Conservation (phyloP, 768 basidiomycete species). For the Serendipita vermifera region DNA sequence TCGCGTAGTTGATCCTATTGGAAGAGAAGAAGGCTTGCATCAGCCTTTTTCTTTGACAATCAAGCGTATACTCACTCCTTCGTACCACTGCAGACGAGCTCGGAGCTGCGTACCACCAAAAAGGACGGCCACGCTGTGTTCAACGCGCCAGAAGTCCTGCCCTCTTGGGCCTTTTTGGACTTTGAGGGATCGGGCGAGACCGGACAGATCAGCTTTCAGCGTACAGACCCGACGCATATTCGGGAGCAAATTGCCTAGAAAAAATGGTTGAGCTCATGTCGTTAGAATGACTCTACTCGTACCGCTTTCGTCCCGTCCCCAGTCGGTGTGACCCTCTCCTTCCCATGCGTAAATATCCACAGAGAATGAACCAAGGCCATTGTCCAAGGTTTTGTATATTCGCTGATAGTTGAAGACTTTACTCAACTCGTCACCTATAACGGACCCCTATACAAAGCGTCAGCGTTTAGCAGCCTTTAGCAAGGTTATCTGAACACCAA, state of each 20-base stretch:
- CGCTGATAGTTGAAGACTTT: slow-evolving; percentile 6
- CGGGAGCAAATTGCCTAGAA: not conserved
- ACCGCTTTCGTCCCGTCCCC: slow-evolving; percentile 5
- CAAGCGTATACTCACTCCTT: slow-evolving; percentile 4
- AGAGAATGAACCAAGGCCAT: slow-evolving; percentile 1
- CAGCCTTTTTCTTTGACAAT: not conserved
- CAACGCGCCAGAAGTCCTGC: not conserved
- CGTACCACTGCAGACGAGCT: slow-evolving; percentile 8
- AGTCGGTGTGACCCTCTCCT: slow-evolving; percentile 6
- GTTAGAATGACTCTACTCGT: not conserved
- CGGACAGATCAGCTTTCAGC: slow-evolving; percentile 10
- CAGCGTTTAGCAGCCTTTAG: not conserved
- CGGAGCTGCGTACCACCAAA: slow-evolving; percentile 9
- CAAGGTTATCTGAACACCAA: not conserved
- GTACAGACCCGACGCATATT: slow-evolving; percentile 8
- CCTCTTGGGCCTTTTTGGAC: not conserved
- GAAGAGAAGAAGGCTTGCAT: not conserved
- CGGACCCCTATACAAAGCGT: not conserved
- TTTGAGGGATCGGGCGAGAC: slow-evolving; percentile 1
- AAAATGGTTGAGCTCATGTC: not conserved
- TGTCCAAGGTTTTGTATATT: not conserved
- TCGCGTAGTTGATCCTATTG: not conserved
- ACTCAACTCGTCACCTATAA: not conserved
- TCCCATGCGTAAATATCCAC: slow-evolving; percentile 9
- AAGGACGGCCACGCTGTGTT: slow-evolving; percentile 8